A percentile compares a stretch with the other conserved stretches of the same genome.
phyloP scores from a whole-genome alignment of 2,329 filamentous ascomycete species.

The Colletotrichum noveboracense region DNA sequence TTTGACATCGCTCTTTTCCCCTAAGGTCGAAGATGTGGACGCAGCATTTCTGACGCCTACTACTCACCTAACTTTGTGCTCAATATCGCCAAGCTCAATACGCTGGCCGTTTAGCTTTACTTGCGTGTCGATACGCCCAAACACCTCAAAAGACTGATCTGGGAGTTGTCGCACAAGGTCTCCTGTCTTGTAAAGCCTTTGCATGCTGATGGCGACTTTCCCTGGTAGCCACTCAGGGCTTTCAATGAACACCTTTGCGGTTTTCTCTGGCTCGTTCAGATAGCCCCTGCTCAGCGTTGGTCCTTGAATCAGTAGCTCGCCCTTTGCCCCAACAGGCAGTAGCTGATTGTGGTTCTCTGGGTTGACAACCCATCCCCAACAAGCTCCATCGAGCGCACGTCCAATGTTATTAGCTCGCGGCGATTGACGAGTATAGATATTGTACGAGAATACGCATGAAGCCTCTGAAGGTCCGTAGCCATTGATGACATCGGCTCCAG shows the following conservation, averaged over 20 bases:
- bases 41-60: background rate
- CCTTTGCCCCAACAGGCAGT: slow-evolving; percentile 57
- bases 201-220: background rate
- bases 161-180: slow-evolving; percentile 37
- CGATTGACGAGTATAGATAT: background rate
- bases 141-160: slow-evolving; percentile 17
- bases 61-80: slow-evolving; percentile 2
- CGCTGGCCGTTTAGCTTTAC: slow-evolving; percentile 28
- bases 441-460: slow-evolving; percentile 51
- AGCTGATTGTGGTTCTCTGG: slow-evolving; percentile 53
- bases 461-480: slow-evolving; percentile 57
- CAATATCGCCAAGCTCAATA: slow-evolving; percentile 27
- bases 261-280: slow-evolving; percentile 50
- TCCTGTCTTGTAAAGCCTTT: slow-evolving; percentile 47
- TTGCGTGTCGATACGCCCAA: slow-evolving; percentile 25
- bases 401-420: slow-evolving; percentile 53
- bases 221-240: slow-evolving; percentile 39
- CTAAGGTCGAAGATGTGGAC: background rate
- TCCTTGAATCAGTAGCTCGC: slow-evolving; percentile 66
- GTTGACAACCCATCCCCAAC: slow-evolving; percentile 53
- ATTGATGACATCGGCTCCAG: slow-evolving; percentile 40
- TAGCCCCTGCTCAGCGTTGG: slow-evolving; percentile 57
- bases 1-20: background rate
- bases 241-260: slow-evolving; percentile 48
- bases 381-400: slow-evolving; percentile 51